Percentiles rank a stretch among this genome's conserved stretches.
phyloP scores from a whole-genome alignment of 2,329 filamentous ascomycete species.

The Fusarium torreyae region DNA sequence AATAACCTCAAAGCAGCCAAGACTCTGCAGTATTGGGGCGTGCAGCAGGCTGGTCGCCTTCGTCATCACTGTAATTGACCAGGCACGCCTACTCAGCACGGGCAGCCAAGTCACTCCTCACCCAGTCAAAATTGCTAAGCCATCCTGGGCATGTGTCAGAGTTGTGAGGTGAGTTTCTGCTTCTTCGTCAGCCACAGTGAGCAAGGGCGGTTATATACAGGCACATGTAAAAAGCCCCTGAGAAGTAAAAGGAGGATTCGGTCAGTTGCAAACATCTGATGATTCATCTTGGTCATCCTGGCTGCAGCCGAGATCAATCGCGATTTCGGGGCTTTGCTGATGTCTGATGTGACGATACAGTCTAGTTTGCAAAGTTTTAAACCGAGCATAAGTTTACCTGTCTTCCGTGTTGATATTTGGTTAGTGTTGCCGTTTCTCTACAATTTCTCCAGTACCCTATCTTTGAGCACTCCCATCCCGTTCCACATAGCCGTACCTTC shows the following conservation, averaged over 20 bases:
- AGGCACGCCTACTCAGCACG: constrained; percentile 7
- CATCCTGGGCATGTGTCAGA: constrained; percentile 41
- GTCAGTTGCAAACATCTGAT: constrained; percentile 17
- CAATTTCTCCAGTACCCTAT: constrained; percentile 10
- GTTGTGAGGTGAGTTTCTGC: constrained; percentile 18
- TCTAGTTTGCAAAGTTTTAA: background rate
- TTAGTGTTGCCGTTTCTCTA: background rate
- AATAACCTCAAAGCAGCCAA: constrained; percentile 32
- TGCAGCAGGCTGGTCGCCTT: constrained; percentile 6
- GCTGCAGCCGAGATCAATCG: background rate
- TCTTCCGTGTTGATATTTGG: background rate
- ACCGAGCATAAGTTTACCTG: background rate
- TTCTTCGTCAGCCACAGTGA: constrained; percentile 28
- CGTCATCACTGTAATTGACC: constrained; percentile 10
- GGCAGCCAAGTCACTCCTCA: constrained; percentile 18
- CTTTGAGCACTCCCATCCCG: background rate
- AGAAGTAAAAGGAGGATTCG: constrained; percentile 11
- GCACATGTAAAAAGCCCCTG: constrained; percentile 17
- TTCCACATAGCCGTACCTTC: constrained; percentile 8
- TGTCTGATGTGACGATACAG: background rate
- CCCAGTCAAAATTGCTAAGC: constrained; percentile 30
- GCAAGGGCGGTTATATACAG: constrained; percentile 9
- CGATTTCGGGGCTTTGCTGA: background rate
- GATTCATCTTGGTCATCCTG: constrained; percentile 14
- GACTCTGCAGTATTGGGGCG: constrained; percentile 25